These are phyloP conservation scores for Corymbia calophylla DNA, from an alignment of 441 rosid species.

Conservation along the genomic window DNA sequence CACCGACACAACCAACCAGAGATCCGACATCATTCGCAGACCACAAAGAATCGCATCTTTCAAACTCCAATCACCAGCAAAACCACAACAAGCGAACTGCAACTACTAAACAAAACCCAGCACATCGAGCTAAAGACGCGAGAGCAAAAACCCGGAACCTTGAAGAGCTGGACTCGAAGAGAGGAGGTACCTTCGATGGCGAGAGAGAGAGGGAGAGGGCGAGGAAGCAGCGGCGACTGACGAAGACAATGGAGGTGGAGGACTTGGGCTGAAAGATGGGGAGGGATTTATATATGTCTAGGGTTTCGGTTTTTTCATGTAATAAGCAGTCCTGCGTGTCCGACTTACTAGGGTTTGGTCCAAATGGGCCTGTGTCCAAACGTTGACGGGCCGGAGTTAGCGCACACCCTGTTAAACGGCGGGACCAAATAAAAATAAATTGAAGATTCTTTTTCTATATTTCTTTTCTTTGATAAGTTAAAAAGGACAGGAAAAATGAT, in stretches of 20 bases:
- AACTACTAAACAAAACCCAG: not conserved
- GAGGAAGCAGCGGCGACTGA: not conserved
- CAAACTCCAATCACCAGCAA: not conserved
- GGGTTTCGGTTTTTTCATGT: not conserved
- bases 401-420: not conserved
- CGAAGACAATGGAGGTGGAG: not conserved
- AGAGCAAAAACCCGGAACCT: not conserved
- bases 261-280: rapidly evolving
- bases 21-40: not conserved
- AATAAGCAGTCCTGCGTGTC: not conserved
- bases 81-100: not conserved
- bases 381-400: not conserved
- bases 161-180: not conserved
- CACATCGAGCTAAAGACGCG: not conserved
- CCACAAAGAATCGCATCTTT: not conserved
- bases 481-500: too few species aligned
- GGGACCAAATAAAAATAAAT: not conserved
- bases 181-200: not conserved
- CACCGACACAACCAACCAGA: not conserved
- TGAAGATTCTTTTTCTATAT: too few species aligned
- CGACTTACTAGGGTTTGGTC: not conserved
- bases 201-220: not conserved
- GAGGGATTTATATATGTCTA: not conserved
- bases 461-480: too few species aligned
- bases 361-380: not conserved